Conservation (phyloP, 306 rosid species). For the Ammopiptanthus mongolicus region DNA sequence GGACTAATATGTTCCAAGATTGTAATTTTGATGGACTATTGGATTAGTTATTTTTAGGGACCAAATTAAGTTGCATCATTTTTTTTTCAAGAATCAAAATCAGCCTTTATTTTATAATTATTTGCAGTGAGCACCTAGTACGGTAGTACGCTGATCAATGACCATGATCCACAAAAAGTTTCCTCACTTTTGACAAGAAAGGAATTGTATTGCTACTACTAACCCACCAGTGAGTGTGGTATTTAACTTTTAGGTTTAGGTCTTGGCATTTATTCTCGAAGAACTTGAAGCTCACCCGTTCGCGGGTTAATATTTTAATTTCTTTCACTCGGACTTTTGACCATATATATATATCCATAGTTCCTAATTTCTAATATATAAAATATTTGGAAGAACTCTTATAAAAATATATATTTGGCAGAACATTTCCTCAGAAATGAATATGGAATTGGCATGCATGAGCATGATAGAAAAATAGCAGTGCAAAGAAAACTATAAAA, state of each 20-base stretch:
- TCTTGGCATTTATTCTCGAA: slow-evolving; percentile 3
- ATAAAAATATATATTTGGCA: no score
- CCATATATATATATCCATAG: not conserved
- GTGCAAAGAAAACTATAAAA: not conserved
- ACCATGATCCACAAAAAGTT: not conserved
- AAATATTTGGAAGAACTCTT: not conserved
- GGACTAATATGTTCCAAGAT: no score
- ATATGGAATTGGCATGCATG: not conserved
- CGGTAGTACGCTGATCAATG: not conserved
- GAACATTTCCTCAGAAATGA: not conserved
- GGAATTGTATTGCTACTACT: not conserved
- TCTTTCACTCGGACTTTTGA: not conserved
- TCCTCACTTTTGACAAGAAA: slow-evolving; percentile 11
- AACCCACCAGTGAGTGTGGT: not conserved
- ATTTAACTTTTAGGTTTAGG: not conserved
- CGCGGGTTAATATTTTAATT: not conserved
- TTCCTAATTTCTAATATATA: not conserved
- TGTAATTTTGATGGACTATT: no score
- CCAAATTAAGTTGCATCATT: no score
- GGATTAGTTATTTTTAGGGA: no score
- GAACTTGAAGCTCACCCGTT: not conserved
- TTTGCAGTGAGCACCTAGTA: no score
- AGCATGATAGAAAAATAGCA: not conserved
- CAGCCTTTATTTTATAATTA: no score
- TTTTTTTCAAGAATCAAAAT: no score